Evolutionary conservation across 345 rosid species (phyloP), one percentile per base, ranked within the genome.

Genomic region (Lepidium africanum): DNA sequence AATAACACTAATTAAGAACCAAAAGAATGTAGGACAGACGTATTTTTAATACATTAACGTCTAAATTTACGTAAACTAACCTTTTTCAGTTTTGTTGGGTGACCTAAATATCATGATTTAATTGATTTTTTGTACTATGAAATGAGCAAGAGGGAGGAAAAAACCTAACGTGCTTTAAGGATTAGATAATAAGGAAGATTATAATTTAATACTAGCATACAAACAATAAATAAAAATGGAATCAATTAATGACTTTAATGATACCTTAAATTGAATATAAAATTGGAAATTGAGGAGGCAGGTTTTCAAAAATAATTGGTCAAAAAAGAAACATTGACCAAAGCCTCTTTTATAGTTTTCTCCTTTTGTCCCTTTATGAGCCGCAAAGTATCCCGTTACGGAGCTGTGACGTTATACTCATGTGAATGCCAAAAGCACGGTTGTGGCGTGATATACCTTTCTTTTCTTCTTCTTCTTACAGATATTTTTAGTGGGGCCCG

Each of bases 281-380:
- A 67, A 74, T 54, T 74, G 73, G 69, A 45, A 67, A 61, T 37
- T 19, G 58, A 5, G 16, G 63, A 51, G 36, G 65, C 78, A 67
- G 63, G 59, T 74, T 67, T 74, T 60, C 63, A 39, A 50, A 73
- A 57, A 59, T 41, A 49, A 14, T 41, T 49, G 78, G 74, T 75
- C 78, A 75, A 46, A 74, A 66, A 66, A 59, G 64, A 68, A 0
- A 60, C 63, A 74, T 67, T 74, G 74, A 74, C 78, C 59, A 45
- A 30, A 67, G 51, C 50, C 45, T 38, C 39, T 67, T 41, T 15
- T 36, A 52, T n/a, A 4, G 5, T 11, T 12, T 9, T 57, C 50
- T n/a, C 2, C 9, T 65, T 50, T 57, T 6, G 7, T 48, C 12
- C 9, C 46, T 43, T 59, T 33, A 66, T 12, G 53, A 59, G 73